Evolutionary conservation across 2,329 filamentous ascomycete species (phyloP).

Genomic region (Colletotrichum sp.): DNA sequence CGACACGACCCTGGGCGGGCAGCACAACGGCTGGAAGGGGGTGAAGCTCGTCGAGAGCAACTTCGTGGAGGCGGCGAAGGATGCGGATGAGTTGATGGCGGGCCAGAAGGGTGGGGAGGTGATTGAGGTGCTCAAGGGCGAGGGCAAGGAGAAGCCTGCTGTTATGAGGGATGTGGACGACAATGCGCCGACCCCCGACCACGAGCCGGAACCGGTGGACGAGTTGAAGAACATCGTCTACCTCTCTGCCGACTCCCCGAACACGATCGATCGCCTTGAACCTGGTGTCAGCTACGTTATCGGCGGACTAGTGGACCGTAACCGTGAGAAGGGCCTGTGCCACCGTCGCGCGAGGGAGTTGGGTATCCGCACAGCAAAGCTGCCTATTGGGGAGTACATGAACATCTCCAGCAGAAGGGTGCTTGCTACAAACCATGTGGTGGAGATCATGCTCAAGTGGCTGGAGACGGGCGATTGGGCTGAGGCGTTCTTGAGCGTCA

Average conservation of each 20-base stretch:
- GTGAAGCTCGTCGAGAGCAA: slow-evolving; percentile 76
- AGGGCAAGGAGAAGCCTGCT: slow-evolving; percentile 35
- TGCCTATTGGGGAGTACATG: slow-evolving; percentile 96
- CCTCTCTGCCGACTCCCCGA: slow-evolving; percentile 87
- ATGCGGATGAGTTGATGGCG: slow-evolving; percentile 73
- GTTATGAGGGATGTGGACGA: slow-evolving; percentile 33
- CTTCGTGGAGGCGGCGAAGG: slow-evolving; percentile 71
- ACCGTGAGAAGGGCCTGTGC: slow-evolving; percentile 93
- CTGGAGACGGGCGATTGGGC: slow-evolving; percentile 91
- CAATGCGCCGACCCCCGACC: slow-evolving; percentile 36
- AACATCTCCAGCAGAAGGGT: slow-evolving; percentile 87
- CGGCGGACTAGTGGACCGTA: slow-evolving; percentile 93
- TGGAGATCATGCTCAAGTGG: slow-evolving; percentile 96
- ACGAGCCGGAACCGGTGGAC: slow-evolving; percentile 33
- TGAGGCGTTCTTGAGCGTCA: slow-evolving; percentile 83
- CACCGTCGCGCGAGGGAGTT: slow-evolving; percentile 78
- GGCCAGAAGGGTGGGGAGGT: slow-evolving; percentile 59
- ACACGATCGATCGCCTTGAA: slow-evolving; percentile 82
- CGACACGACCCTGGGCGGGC: slow-evolving; percentile 72
- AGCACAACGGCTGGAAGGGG: slow-evolving; percentile 81
- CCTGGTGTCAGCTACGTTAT: slow-evolving; percentile 92
- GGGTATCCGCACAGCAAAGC: slow-evolving; percentile 84
- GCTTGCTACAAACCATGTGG: slow-evolving; percentile 91
- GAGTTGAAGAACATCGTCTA: slow-evolving; percentile 71
- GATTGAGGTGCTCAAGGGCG: slow-evolving; percentile 59